Evolutionary conservation across 495 filamentous ascomycete genomes (phyloP).

Genomic region (Filosporella fistucella): DNA sequence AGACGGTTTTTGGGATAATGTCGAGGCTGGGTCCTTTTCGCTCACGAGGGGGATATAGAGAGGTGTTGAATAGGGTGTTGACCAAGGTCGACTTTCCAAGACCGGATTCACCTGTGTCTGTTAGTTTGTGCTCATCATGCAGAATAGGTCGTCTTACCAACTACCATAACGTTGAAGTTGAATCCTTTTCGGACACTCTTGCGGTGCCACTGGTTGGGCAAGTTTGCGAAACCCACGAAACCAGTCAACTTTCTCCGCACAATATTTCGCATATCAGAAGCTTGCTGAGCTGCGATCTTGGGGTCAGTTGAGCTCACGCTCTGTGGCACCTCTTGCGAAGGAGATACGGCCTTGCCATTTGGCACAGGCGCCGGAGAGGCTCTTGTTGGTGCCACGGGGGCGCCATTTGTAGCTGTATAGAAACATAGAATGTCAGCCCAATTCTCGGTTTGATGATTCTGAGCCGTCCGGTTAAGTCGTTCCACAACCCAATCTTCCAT

Average conservation of each 20-base stretch:
- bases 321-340: slow-evolving; percentile 23
- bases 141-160: slow-evolving; percentile 62
- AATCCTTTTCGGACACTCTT: slow-evolving; percentile 99
- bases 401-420: slow-evolving; percentile 28
- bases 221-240: slow-evolving; percentile 97
- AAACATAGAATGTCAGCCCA: slow-evolving; percentile 25
- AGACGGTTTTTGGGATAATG: slow-evolving; percentile 98
- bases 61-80: slow-evolving; percentile 99
- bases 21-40: slow-evolving; percentile 94
- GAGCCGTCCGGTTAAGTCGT: slow-evolving; percentile 14
- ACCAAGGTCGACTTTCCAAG: slow-evolving; percentile 98
- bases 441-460: slow-evolving; percentile 18
- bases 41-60: slow-evolving; percentile 97
- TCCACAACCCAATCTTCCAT: slow-evolving; percentile 16
- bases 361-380: slow-evolving; percentile 22
- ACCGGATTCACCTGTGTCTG: slow-evolving; percentile 84
- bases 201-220: slow-evolving; percentile 99
- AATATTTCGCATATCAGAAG: slow-evolving; percentile 91
- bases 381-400: slow-evolving; percentile 21
- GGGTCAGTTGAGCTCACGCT: slow-evolving; percentile 68
- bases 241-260: slow-evolving; percentile 97
- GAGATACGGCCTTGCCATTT: slow-evolving; percentile 22
- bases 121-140: background rate
- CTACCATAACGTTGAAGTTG: slow-evolving; percentile 99
- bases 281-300: slow-evolving; percentile 64